Evolutionary conservation across 2,329 filamentous ascomycete species (phyloP).

Genomic region (Magnaporthales sp.): DNA sequence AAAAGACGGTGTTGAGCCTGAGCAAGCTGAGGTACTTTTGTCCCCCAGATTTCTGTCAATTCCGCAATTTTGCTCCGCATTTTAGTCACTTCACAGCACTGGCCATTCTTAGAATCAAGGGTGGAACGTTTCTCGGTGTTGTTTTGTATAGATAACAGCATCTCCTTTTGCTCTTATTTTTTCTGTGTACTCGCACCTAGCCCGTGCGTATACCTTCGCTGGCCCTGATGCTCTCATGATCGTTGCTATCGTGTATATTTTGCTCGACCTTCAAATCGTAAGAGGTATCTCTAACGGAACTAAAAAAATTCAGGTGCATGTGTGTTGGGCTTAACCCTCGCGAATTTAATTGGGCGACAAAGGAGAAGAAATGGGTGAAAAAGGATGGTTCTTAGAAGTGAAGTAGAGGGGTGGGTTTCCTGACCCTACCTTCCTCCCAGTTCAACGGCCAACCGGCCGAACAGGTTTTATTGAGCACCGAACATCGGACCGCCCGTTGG

Average conservation of each 20-base stretch:
- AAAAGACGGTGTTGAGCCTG: no score
- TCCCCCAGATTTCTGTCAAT: no score
- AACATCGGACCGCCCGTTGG: slow-evolving; percentile 14
- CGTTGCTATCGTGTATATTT: neutral
- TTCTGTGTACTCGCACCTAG: neutral
- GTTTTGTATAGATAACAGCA: neutral
- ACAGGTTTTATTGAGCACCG: neutral
- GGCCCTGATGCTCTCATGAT: neutral
- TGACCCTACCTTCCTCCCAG: neutral
- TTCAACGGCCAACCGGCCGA: neutral
- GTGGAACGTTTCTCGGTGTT: neutral
- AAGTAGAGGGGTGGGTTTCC: neutral
- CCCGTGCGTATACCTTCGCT: neutral
- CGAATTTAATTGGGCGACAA: neutral
- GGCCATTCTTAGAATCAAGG: neutral
- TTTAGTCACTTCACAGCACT: no score
- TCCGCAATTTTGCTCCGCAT: no score
- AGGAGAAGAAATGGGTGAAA: neutral
- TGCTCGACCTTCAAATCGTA: neutral
- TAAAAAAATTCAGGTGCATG: neutral
- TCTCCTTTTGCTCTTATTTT: neutral
- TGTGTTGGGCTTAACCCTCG: neutral
- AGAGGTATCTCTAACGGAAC: neutral
- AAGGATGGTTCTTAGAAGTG: neutral
- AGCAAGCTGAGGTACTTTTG: no score